Evolutionary conservation across 169 alveolate genomes (phyloP), one percentile per base, ranked within the genome.

Genomic region (Theileria sp.): DNA sequence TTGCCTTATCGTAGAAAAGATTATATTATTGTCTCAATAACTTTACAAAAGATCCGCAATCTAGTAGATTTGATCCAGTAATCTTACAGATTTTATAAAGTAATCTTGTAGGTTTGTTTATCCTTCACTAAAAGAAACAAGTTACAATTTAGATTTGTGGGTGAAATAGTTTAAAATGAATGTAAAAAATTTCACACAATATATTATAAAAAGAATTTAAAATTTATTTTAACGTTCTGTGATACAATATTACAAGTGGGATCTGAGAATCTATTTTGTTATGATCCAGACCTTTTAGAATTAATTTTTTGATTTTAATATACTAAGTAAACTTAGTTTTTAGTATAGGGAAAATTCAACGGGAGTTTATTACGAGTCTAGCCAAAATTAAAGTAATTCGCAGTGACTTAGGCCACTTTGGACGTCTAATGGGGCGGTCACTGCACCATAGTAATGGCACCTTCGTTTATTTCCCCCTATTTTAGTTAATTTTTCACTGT

Each of bases 341-440:
- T 44, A 15, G 54, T 44, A 10, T 44, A 3, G 54, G 54, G 54
- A 44, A 44, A 44, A 44, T 44, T 44, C 54, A 13, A 13, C 54
- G 54, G 54, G 54, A 44, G 54, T 44, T 44, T 44, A 10, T 7
- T 44, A 44, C 4, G 54, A 44, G 54, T 44, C 36, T 61, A 61
- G 69, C 8, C 69, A 3, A 61, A 34, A 49, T 23, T 66, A 66
- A 66, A 66, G 75, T 66, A 49, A 38, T 25, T 66, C 30, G 60
- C 62, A 38, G 25, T 38, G 60, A 25, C 25, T 21, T 17, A 10
- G 60, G 60, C 75, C 54, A 38, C 75, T 38, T 34, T 49, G 60
- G 60, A 38, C 54, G 75, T 66, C 82, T 75, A 73, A 80, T 80
- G 87, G 87, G 87, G 87, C 87, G 81, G n/a, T 51, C 87, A 56